phyloP scores from a whole-genome alignment of 2,329 filamentous ascomycete genomes.

The Aspergillus flavus region DNA sequence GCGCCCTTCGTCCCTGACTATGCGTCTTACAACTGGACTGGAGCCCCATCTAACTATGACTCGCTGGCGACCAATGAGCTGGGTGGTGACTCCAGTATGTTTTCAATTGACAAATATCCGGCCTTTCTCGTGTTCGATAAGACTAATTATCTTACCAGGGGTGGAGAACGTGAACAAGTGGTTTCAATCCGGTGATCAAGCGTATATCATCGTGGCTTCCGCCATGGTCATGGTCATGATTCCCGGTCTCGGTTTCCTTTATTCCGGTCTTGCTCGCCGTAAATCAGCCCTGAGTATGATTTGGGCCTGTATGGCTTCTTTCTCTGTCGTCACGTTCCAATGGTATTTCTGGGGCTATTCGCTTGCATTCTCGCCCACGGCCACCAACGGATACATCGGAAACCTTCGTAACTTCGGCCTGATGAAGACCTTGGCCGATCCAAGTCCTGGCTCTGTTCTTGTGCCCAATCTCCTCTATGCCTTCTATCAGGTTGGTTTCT shows the following conservation, averaged over 20 bases:
- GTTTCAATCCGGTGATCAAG: slow-evolving; percentile 88
- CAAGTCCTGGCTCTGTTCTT: slow-evolving; percentile 85
- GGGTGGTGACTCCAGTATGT: slow-evolving; percentile 80
- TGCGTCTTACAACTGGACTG: slow-evolving; percentile 54
- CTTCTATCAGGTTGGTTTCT: slow-evolving; percentile 74
- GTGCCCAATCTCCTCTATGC: slow-evolving; percentile 89
- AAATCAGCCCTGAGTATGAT: slow-evolving; percentile 97
- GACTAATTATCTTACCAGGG: slow-evolving; percentile 52
- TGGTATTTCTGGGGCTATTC: slow-evolving; percentile 99
- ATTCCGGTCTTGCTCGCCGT: slow-evolving; percentile 93
- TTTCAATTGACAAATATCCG: not conserved
- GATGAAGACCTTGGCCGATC: slow-evolving; percentile 76
- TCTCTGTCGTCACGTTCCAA: slow-evolving; percentile 90
- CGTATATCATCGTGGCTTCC: slow-evolving; percentile 85
- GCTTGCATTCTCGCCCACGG: slow-evolving; percentile 80
- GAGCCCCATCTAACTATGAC: slow-evolving; percentile 47
- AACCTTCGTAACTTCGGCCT: slow-evolving; percentile 88
- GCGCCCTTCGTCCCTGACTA: slow-evolving; percentile 44
- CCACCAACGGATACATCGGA: slow-evolving; percentile 88
- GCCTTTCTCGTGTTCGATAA: not conserved
- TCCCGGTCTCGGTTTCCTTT: slow-evolving; percentile 94
- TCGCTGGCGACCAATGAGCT: slow-evolving; percentile 57
- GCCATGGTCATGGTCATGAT: slow-evolving; percentile 97
- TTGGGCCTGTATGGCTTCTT: slow-evolving; percentile 94
- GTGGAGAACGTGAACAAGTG: slow-evolving; percentile 92